Percentiles rank a stretch among this genome's conserved stretches.
These are phyloP conservation scores for Platanus orientalis DNA, from an alignment of 164 flowering plant genomes.

Conservation along the genomic window DNA sequence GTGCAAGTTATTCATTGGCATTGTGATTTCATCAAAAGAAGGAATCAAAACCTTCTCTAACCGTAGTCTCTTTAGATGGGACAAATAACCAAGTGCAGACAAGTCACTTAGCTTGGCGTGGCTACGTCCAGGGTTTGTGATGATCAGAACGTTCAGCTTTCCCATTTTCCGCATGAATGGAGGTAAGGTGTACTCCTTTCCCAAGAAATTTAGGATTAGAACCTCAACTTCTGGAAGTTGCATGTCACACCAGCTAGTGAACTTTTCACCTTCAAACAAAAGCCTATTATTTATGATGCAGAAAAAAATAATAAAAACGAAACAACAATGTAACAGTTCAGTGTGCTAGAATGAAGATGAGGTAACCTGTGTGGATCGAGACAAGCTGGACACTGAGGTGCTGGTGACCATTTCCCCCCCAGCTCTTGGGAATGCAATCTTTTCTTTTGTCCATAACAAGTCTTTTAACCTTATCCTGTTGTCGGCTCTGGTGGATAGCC, in stretches of 20 bases:
- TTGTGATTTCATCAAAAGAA: too few species aligned
- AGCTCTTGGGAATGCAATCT: conserved; percentile 26
- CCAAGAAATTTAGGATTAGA: conserved; percentile 21
- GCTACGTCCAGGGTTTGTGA: conserved; percentile 18
- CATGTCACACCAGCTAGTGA: conserved; percentile 23
- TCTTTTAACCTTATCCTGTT: conserved; percentile 25
- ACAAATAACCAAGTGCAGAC: too few species aligned
- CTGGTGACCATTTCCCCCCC: conserved; percentile 11
- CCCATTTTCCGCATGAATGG: conserved; percentile 21
- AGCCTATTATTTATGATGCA: neutral
- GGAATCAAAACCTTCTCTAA: too few species aligned
- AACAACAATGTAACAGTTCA: too few species aligned
- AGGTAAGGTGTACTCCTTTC: conserved; percentile 21
- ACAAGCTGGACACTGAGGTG: conserved; percentile 24
- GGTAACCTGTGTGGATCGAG: conserved; percentile 46
- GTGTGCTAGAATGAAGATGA: too few species aligned
- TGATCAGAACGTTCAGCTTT: conserved; percentile 24
- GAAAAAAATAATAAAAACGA: neutral
- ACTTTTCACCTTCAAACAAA: conserved; percentile 18
- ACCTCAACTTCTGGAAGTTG: conserved; percentile 24
- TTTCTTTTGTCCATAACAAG: conserved; percentile 23
- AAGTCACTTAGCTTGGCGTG: too few species aligned
- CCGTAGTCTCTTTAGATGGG: too few species aligned
- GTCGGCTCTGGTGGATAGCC: too few species aligned
- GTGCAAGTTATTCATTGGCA: conserved; percentile 19